Evolutionary conservation across 257 asterid genomes (phyloP).

Genomic region (Solanum appendiculatum): DNA sequence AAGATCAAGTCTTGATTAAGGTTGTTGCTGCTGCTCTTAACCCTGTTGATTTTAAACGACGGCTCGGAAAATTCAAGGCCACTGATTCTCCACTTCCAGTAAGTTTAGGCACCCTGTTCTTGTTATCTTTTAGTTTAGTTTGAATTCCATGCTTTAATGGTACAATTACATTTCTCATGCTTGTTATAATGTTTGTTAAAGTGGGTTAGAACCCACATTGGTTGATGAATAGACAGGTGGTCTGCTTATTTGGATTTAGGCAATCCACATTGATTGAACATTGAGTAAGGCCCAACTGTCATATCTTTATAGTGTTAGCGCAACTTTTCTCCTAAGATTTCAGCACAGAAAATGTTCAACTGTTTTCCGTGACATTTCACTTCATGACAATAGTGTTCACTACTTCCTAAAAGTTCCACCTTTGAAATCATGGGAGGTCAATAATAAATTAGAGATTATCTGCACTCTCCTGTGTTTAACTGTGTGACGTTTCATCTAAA

Average conservation of each 20-base stretch:
- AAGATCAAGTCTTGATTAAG: slow-evolving; percentile 74
- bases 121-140: neutral
- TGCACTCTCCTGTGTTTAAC: neutral
- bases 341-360: neutral
- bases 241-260: too few species aligned
- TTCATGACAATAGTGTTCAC: neutral
- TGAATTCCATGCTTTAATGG: neutral
- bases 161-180: neutral
- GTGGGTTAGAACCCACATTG: too few species aligned
- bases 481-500: neutral
- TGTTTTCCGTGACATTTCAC: neutral
- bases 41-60: slow-evolving; percentile 81
- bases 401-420: neutral
- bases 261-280: too few species aligned
- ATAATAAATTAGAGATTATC: neutral
- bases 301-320: neutral
- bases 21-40: slow-evolving; percentile 87
- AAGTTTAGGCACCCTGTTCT: neutral
- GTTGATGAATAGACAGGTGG: too few species aligned
- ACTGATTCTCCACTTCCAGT: slow-evolving; percentile 94
- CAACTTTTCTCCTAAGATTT: neutral
- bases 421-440: too few species aligned
- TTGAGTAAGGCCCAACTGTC: too few species aligned
- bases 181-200: neutral
- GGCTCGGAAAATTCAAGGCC: slow-evolving; percentile 73